Base-by-base conservation (phyloP, 208 protist species). In the Acanthamoeba triangularis region DNA sequence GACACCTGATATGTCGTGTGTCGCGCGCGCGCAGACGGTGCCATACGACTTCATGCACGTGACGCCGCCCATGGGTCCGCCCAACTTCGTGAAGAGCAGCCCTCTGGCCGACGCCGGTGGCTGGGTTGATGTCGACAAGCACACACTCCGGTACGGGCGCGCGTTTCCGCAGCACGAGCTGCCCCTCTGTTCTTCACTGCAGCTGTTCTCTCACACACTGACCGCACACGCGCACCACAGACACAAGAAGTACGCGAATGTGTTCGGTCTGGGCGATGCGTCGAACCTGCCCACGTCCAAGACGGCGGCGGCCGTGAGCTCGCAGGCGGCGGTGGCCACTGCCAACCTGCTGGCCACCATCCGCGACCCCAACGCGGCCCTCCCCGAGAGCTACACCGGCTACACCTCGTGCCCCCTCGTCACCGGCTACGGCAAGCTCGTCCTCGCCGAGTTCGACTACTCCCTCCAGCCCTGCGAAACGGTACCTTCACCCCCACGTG, bases 391-490 rank as follows among this genome's bases (percentile, higher is more conserved):
- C 28, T 97, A 97, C 59, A 93, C 97, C 47, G 97, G 97, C 44
- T 97, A 97, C 84, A 97, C 97, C 2, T 91, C 92, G n/a, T 97
- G 97, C 84, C 97, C 97, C 25, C 94, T 97, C 59, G 94, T 95
- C 10, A 96, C 94, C 13, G 54, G 91, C 10, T 80, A 95, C 35
- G 91, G 69, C 35, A 84, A 95, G 49, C 95, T 98, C 3, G 90
- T 98, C 37, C 91, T 97, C 18, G 97, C 97, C 1, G 96, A 97
- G 65, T 97, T 97, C 28, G 95, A 87, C 69, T 97, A 97, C 91
- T 93, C 72, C 6, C 63, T 90, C 4, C 35, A 95, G 52, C 90
- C 96, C 8, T 35, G 20, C 10, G 96, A 97, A 78, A 85, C 90
- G n/a, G 63, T 80, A 47, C 41, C 35, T 23, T 80, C 41, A 30